Evolutionary conservation across 306 rosid genomes (phyloP).

Genomic region (Senna tora): DNA sequence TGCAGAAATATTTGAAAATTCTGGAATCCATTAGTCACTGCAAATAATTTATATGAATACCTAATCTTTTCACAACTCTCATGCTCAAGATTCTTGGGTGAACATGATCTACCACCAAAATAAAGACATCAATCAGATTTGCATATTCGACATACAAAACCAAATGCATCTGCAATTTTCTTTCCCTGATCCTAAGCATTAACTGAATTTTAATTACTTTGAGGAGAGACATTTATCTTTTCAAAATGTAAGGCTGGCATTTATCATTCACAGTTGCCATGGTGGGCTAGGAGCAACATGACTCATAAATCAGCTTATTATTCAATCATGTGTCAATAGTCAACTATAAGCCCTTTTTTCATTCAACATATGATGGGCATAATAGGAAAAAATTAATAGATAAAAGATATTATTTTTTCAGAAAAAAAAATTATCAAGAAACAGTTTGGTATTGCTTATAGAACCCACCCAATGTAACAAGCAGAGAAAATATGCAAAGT

Average conservation of each 20-base stretch:
- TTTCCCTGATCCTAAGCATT: not conserved
- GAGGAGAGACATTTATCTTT: not conserved
- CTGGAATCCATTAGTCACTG: not conserved
- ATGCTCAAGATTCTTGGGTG: not conserved
- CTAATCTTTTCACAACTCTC: not conserved
- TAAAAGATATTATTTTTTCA: slow-evolving; percentile 1
- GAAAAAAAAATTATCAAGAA: slow-evolving; percentile 14
- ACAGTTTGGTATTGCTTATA: not conserved
- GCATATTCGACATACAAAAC: not conserved
- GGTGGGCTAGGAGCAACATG: too few species aligned
- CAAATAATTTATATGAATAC: not conserved
- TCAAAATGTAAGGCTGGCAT: too few species aligned
- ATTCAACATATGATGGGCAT: slow-evolving; percentile 25
- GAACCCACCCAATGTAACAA: not conserved
- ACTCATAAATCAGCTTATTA: too few species aligned
- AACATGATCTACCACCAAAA: too few species aligned
- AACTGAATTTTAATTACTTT: not conserved
- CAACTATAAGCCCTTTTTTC: too few species aligned
- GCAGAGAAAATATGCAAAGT: slow-evolving; percentile 5
- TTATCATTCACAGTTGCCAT: too few species aligned
- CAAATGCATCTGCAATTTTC: not conserved
- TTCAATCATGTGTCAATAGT: too few species aligned
- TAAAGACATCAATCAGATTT: not conserved
- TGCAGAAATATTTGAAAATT: not conserved
- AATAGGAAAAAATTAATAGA: not conserved